Base-by-base conservation (phyloP, 2,329 filamentous ascomycete genomes). In the Diaporthe vaccinii region DNA sequence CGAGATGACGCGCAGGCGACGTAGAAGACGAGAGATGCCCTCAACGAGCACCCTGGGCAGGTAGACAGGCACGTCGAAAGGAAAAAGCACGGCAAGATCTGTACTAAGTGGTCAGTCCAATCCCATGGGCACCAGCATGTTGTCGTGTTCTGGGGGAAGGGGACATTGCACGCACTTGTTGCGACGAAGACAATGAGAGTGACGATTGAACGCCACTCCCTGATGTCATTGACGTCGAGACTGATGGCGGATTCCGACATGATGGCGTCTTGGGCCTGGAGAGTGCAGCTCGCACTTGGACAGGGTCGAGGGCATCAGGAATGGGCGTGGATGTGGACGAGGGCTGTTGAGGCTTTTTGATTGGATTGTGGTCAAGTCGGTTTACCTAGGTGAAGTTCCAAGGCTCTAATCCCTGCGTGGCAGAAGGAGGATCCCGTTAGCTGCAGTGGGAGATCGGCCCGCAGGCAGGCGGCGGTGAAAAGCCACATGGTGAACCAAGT, bases 41-140 rank as follows among this genome's bases (percentile, higher is more conserved):
- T 90, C 84, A 74, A 82, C 87, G 6, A 92, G 55, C 39, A 76
- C 74, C 74, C 87, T 85, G 17, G 93, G 93, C 1, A 94, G 67
- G 75, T 86, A 91, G 0, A 94, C 79, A 2, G 92, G 91, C 17
- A 94, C 84, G 74, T 91, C 87, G 77, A 93, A 94, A 0, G 92
- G 93, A 75, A 93, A 93, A 17, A 94, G 86, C 0, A 94, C 93
- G 57, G 91, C 86, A 68, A 94, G 84, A 82, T 95, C 93, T 94
- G 78, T 20, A 9, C 6, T 0, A 25, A 31, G 28, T 68, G 31
- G 12, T 44, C 17, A 71, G 70, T 14, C 39, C 55, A 25, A 31
- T 69, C 53, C 62, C n/a, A 34, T 69, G 22, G 4, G 34, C 17
- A 34, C 62, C 22, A 74, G 36, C 46, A 31, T 10, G 28, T 20